Evolutionary conservation across 2,329 filamentous ascomycete species (phyloP).

Genomic region (Drechslerella dactyloides): DNA sequence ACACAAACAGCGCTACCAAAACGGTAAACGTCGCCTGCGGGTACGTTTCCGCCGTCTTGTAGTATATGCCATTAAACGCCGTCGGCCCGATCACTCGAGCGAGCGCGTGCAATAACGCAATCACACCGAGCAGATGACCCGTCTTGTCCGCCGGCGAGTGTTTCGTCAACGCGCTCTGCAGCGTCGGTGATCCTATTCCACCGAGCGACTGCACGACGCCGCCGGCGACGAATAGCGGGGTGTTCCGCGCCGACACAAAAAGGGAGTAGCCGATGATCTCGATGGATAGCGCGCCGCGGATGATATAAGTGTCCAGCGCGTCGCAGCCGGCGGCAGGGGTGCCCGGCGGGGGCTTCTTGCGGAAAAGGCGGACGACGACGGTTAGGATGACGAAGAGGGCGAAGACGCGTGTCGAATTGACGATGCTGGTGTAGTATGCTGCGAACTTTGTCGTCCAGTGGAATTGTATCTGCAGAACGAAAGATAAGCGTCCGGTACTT

Average conservation of each 20-base stretch:
- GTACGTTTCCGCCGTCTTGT: slow-evolving; percentile 76
- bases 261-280: slow-evolving; percentile 78
- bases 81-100: slow-evolving; percentile 58
- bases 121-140: slow-evolving; percentile 86
- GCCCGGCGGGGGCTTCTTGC: slow-evolving; percentile 59
- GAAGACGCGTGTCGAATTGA: slow-evolving; percentile 77
- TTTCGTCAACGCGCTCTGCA: slow-evolving; percentile 85
- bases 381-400: slow-evolving; percentile 78
- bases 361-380: slow-evolving; percentile 75
- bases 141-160: slow-evolving; percentile 83
- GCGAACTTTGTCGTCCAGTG: slow-evolving; percentile 62
- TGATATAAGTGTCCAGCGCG: slow-evolving; percentile 29
- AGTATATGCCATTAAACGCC: slow-evolving; percentile 85
- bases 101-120: slow-evolving; percentile 82
- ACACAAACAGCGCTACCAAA: slow-evolving; percentile 69
- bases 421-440: slow-evolving; percentile 74
- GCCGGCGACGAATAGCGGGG: slow-evolving; percentile 60
- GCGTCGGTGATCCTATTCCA: slow-evolving; percentile 81
- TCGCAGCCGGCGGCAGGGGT: slow-evolving; percentile 56
- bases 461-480: slow-evolving; percentile 30
- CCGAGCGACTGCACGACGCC: slow-evolving; percentile 78
- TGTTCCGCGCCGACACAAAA: slow-evolving; percentile 70
- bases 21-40: slow-evolving; percentile 84
- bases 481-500: slow-evolving; percentile 6
- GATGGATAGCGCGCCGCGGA: slow-evolving; percentile 72